Base-by-base conservation (phyloP, 331 rosid species). In the Quercus phellos region DNA sequence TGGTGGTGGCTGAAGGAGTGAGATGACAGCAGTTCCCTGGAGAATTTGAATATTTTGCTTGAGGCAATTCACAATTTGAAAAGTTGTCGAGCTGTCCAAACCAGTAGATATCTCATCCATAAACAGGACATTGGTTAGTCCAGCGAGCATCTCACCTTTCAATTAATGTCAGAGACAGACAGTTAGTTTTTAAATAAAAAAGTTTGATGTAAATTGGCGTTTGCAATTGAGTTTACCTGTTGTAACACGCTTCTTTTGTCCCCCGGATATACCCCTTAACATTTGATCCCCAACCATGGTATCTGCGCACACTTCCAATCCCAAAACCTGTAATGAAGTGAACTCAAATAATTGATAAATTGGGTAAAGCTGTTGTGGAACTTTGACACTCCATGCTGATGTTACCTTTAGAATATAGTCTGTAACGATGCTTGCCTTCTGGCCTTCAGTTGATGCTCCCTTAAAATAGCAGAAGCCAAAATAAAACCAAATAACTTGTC, bases 1-100 rank as follows among this genome's bases (percentile, higher is more conserved):
- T 16, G 98, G 96, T 60, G 91, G 90, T 46, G 98, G 96, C 76
- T 93, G 98, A 24, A 93, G 87, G 18, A 93, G 88, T 5, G 98
- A 91, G 84, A 93, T 81, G 30, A 91, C 73, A 0, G 90, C 82
- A 0, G 97, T 91, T 72, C 86, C 93, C 30, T 87, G 13, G 4
- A 88, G 78, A 80, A 88, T 88, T 76, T 87, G 92, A 79, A 87
- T 83, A 53, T 73, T 69, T 72, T 91, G 89, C 82, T 82, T 88
- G 22, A 89, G 71, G 14, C 90, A 91, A 38, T 88, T 90, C 83
- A 86, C 87, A 22, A 93, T 93, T 22, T 91, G 94, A 74, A 68
- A 87, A 3, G 98, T 91, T 4, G 98, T 91, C 7, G 98, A 88
- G 77, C 97, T 93, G 77, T 93, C 97, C 71, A 93, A 82, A 56